Evolutionary conservation across 345 rosid genomes (phyloP).

Genomic region (Fremontodendron californicum): DNA sequence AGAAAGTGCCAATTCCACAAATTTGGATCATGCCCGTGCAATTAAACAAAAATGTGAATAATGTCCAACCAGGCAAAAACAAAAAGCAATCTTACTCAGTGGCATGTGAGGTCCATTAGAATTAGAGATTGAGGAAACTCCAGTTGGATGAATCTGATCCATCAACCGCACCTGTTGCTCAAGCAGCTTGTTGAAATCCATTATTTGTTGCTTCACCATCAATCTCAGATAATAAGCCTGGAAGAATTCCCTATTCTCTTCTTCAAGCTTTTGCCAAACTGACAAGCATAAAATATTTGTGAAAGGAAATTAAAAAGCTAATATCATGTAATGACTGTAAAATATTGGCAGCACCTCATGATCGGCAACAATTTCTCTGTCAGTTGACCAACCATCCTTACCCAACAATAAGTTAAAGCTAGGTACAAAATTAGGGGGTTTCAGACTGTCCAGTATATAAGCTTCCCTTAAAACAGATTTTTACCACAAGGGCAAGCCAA

Average conservation of each 20-base stretch:
- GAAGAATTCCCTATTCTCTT: constrained; percentile 90
- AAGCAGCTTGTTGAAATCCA: constrained; percentile 91
- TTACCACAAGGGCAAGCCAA: neutral
- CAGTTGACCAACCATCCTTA: neutral
- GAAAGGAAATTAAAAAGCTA: neutral
- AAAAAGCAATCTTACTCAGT: constrained; percentile 51
- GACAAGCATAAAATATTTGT: constrained; percentile 19
- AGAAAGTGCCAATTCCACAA: neutral
- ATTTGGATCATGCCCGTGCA: neutral
- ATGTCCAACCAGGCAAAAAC: constrained; percentile 1
- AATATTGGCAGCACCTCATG: neutral
- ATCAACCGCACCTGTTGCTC: constrained; percentile 83
- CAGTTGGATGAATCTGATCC: constrained; percentile 67
- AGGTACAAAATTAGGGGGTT: neutral
- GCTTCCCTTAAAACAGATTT: neutral
- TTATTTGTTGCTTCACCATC: constrained; percentile 83
- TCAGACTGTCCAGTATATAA: neutral
- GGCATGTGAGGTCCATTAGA: constrained; percentile 78
- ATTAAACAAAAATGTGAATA: neutral
- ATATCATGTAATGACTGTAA: neutral
- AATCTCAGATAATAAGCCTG: constrained; percentile 87
- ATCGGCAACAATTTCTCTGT: neutral
- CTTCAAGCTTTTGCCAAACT: constrained; percentile 99
- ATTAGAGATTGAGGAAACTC: constrained; percentile 49
- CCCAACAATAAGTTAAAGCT: constrained; percentile 8